These are phyloP conservation scores for Filosporella fistucella DNA, from an alignment of 495 filamentous ascomycete genomes.

Conservation along the genomic window DNA sequence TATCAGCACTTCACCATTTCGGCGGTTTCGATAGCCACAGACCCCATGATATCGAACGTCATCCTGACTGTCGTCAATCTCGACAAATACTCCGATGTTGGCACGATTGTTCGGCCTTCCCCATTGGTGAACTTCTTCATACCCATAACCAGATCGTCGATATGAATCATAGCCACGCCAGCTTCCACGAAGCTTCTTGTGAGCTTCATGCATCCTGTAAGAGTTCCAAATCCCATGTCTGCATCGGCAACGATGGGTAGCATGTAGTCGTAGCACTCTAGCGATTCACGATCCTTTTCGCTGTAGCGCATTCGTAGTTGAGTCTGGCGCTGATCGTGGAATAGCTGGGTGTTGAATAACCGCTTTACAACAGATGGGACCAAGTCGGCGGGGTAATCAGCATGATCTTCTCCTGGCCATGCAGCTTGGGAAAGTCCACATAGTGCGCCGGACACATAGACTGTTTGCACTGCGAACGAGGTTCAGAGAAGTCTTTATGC, in stretches of 20 bases:
- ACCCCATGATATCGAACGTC: background rate
- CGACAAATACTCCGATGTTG: background rate
- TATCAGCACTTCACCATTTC: too few species aligned
- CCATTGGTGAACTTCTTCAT: background rate
- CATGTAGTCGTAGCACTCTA: background rate
- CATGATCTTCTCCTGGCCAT: background rate
- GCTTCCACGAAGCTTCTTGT: background rate
- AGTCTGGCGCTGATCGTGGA: background rate
- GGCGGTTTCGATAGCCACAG: too few species aligned
- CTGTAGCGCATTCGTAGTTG: background rate
- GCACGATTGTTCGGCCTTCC: background rate
- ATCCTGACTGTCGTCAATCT: background rate
- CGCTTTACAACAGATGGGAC: background rate
- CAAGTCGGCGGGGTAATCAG: background rate
- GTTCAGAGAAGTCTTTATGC: background rate
- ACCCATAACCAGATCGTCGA: background rate
- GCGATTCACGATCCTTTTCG: background rate
- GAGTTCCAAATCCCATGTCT: background rate
- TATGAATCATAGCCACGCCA: background rate
- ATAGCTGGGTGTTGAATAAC: background rate
- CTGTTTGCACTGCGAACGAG: background rate
- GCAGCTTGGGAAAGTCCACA: background rate
- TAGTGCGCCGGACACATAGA: background rate
- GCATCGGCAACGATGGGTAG: background rate
- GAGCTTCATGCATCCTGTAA: background rate